Evolutionary conservation across 768 basidiomycete genomes (phyloP).

Genomic region (Trametes cinnabarina): DNA sequence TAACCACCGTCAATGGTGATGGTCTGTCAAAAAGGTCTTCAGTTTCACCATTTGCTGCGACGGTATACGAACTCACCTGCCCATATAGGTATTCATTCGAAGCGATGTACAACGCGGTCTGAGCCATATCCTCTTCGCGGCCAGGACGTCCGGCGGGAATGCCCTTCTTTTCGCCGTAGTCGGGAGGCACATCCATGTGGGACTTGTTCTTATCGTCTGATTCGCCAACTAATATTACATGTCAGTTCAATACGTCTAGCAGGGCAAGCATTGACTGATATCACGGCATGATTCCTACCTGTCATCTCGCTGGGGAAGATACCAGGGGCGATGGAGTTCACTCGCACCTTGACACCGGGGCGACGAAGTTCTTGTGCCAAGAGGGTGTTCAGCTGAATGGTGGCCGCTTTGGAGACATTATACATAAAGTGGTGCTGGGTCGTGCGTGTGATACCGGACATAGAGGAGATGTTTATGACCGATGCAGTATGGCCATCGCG

Average conservation of each 20-base stretch:
- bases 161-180: conserved; percentile 34
- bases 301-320: conserved; percentile 40
- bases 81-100: conserved; percentile 36
- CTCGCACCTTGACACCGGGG: conserved; percentile 32
- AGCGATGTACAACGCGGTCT: conserved; percentile 32
- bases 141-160: conserved; percentile 37
- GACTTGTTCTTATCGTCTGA: conserved; percentile 36
- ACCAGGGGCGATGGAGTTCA: conserved; percentile 37
- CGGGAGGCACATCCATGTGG: conserved; percentile 26
- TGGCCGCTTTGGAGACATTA: conserved; percentile 42
- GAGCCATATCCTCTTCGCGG: conserved; percentile 36
- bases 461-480: conserved; percentile 43
- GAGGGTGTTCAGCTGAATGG: conserved; percentile 34
- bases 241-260: not conserved
- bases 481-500: conserved; percentile 33
- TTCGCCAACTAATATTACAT: conserved; percentile 16
- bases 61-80: conserved; percentile 27
- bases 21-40: conserved; percentile 7
- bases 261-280: too few species aligned
- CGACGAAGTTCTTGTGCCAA: conserved; percentile 37
- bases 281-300: conserved; percentile 13
- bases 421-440: conserved; percentile 45
- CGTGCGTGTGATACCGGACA: conserved; percentile 41
- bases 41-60: not conserved
- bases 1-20: conserved; percentile 31